Evolutionary conservation across 2,329 filamentous ascomycete species (phyloP).

Genomic region (Rutstroemia sp.): DNA sequence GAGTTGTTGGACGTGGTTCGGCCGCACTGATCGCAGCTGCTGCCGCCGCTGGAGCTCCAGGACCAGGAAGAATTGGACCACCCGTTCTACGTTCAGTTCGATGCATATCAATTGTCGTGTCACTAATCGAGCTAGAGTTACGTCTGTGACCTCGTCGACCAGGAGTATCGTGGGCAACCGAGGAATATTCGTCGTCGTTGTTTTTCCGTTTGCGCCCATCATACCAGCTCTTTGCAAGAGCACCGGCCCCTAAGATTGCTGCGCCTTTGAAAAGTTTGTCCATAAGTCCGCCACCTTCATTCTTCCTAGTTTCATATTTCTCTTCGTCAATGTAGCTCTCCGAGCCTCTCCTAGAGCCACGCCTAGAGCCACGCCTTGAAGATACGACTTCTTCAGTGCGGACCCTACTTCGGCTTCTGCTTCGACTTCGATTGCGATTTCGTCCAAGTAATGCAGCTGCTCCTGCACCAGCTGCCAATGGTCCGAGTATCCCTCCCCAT

Average conservation of each 20-base stretch:
- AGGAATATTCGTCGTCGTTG: slow-evolving; percentile 52
- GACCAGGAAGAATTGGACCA: slow-evolving; percentile 37
- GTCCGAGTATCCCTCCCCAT: slow-evolving; percentile 42
- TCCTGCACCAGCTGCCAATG: slow-evolving; percentile 49
- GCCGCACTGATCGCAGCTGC: slow-evolving; percentile 36
- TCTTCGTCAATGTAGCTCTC: slow-evolving; percentile 55
- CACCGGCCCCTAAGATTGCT: slow-evolving; percentile 54
- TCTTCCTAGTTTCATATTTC: slow-evolving; percentile 42
- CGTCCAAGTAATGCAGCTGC: slow-evolving; percentile 44
- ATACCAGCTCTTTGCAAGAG: slow-evolving; percentile 51
- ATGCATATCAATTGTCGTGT: slow-evolving; percentile 29
- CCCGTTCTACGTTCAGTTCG: slow-evolving; percentile 25
- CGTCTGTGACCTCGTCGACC: slow-evolving; percentile 38
- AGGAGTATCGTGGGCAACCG: slow-evolving; percentile 54
- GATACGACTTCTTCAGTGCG: slow-evolving; percentile 38
- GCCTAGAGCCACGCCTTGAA: slow-evolving; percentile 37
- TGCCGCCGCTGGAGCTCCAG: slow-evolving; percentile 37
- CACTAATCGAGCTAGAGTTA: slow-evolving; percentile 38
- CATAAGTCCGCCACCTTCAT: slow-evolving; percentile 48
- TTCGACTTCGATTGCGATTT: slow-evolving; percentile 27
- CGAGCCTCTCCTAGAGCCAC: slow-evolving; percentile 37
- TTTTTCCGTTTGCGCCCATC: slow-evolving; percentile 42
- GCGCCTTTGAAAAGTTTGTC: slow-evolving; percentile 53
- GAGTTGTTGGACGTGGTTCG: slow-evolving; percentile 31
- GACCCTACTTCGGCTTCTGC: slow-evolving; percentile 16